Conservation (phyloP, 164 flowering plant species). For the Macadamia tetraphylla region DNA sequence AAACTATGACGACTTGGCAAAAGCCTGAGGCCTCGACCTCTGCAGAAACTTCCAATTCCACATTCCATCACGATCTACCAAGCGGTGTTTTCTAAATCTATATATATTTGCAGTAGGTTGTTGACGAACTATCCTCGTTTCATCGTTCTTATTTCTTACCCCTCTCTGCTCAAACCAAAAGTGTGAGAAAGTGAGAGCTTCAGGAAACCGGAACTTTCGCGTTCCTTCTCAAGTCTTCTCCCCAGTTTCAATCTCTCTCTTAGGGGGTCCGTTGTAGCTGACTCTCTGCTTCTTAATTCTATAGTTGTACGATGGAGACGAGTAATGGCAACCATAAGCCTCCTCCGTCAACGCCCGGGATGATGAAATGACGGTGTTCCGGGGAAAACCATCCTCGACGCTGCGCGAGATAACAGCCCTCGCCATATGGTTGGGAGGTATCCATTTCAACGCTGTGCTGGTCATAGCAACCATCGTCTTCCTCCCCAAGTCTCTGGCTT, state of each 20-base stretch:
- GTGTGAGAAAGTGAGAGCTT: too few relatives aligned
- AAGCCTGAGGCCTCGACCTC: too few relatives aligned
- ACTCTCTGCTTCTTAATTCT: not conserved
- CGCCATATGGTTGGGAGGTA: constrained; percentile 57
- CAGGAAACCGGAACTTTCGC: not conserved
- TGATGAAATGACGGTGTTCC: constrained; percentile 26
- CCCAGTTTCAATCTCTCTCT: not conserved
- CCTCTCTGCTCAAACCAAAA: too few relatives aligned
- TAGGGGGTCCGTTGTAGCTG: too few relatives aligned
- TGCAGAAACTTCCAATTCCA: too few relatives aligned
- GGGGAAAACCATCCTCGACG: constrained; percentile 17
- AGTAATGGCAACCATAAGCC: constrained; percentile 2
- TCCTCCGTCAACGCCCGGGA: not conserved
- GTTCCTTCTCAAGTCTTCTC: not conserved
- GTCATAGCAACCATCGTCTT: constrained; percentile 42
- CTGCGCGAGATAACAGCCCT: constrained; percentile 36
- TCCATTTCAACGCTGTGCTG: constrained; percentile 41
- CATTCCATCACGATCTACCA: too few relatives aligned
- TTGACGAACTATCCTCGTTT: too few relatives aligned
- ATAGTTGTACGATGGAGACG: not conserved
- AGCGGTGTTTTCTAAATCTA: too few relatives aligned
- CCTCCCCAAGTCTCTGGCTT: constrained; percentile 42
- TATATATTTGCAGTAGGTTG: too few relatives aligned
- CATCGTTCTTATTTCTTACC: too few relatives aligned
- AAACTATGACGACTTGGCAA: too few relatives aligned